Conservation (phyloP, 2,329 filamentous ascomycete species). For the Penicillium glabrum region DNA sequence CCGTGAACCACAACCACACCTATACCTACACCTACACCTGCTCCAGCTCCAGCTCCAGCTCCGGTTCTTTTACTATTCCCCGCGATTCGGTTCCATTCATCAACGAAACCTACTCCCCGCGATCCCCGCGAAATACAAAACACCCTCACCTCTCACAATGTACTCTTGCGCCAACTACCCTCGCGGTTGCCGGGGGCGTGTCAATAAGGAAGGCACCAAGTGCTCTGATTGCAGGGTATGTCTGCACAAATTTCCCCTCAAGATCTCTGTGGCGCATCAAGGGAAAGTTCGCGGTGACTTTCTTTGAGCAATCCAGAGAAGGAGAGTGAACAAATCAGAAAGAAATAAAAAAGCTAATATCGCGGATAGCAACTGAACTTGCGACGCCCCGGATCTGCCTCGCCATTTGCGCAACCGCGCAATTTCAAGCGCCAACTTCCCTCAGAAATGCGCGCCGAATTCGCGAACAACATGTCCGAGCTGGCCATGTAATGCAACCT, state of each 20-base stretch:
- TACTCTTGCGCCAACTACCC: conserved; percentile 51
- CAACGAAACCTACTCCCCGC: not conserved
- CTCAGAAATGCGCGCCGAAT: conserved; percentile 33
- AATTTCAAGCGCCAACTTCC: conserved; percentile 37
- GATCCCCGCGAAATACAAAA: not conserved
- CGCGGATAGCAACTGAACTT: conserved; percentile 35
- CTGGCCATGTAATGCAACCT: conserved; percentile 16
- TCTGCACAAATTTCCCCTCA: conserved; percentile 5
- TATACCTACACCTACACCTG: not conserved
- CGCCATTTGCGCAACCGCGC: conserved; percentile 42
- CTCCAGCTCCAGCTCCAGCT: not conserved
- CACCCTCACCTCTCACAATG: conserved; percentile 29
- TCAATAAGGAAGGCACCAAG: conserved; percentile 43
- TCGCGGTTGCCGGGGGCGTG: conserved; percentile 49
- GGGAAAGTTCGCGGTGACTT: not conserved
- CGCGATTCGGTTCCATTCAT: not conserved
- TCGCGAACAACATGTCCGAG: conserved; percentile 22
- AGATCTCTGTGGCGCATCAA: not conserved
- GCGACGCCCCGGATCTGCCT: conserved; percentile 38
- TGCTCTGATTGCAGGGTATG: conserved; percentile 48
- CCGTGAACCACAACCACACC: not conserved
- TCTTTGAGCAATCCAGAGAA: not conserved
- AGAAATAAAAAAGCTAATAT: conserved; percentile 17
- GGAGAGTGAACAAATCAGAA: not conserved
- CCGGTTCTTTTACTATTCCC: not conserved